Evolutionary conservation across 1,284 basidiomycete species (phyloP), one percentile per base, ranked within the genome.

Genomic region (Pseudozyma sp.): DNA sequence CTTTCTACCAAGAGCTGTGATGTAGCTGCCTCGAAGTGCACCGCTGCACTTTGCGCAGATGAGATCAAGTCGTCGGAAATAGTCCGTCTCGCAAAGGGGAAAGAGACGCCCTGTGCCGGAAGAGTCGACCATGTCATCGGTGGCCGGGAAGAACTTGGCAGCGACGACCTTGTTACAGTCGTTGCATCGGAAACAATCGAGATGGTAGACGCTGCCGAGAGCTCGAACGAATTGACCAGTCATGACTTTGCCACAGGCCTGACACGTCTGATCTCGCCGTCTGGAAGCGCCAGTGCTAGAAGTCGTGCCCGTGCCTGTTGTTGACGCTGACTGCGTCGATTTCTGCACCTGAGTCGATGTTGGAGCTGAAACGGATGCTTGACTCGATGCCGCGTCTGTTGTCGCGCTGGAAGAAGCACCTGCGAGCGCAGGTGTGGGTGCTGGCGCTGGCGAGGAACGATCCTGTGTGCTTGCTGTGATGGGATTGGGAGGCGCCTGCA

Each of bases 1-100:
- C 87, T 99, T 99, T 88, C 95, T 94, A 87, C 97, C 96, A 88
- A 97, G 95, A 42, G 97, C 97, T 18, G 97, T 99, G 87, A 99
- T 99, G 85, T 99, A 99, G 86, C 94, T 97, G 59, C 95, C 96
- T 83, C 97, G 89, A 63, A 99, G 87, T 43, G 96, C 97, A 87
- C 92, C 91, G 59, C 92, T 92, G 86, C 96, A 99, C 86, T 97
- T 96, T 51, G 92, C 93, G 86, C 97, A 99, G 73, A 99, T 95
- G 79, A 99, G 89, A 86, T 95, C 94, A 59, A 99, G 89, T 52
- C 97, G 90, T 76, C 94, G 90, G 86, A 99, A 99, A 86, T 99
- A 99, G 86, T 99, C 97, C 62, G 93, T 91, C 81, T 99, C 96
- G 86, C 97, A 99, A 31, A 83, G 73, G 1, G 83, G 82, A 54